Percentiles rank a stretch among this genome's conserved stretches.
phyloP scores from a whole-genome alignment of 345 rosid species.

The Lepidium africanum region DNA sequence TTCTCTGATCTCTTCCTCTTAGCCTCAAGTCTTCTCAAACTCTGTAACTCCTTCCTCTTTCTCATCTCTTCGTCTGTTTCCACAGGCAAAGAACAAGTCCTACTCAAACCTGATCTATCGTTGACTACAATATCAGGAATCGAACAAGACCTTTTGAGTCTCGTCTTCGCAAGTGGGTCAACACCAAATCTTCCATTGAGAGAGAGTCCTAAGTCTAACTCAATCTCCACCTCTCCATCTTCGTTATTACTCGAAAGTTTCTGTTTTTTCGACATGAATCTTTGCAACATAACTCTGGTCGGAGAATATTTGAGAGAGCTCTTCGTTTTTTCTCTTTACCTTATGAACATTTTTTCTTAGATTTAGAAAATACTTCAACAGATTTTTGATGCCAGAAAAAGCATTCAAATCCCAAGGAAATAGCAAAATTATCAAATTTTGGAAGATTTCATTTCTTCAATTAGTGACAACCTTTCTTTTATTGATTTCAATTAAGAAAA shows the following conservation, averaged over 20 bases:
- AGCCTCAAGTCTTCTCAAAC: constrained; percentile 59
- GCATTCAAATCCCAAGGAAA: constrained; percentile 8
- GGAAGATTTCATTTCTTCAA: constrained; percentile 16
- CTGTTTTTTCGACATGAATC: constrained; percentile 29
- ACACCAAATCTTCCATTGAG: constrained; percentile 78
- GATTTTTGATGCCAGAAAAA: neutral
- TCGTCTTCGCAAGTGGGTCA: constrained; percentile 46
- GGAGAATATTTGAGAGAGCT: constrained; percentile 13
- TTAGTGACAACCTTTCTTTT: neutral
- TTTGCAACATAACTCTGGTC: constrained; percentile 38
- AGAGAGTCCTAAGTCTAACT: constrained; percentile 73
- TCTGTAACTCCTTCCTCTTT: constrained; percentile 66
- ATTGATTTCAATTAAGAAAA: neutral
- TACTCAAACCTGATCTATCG: constrained; percentile 33
- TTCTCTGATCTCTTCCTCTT: constrained; percentile 78
- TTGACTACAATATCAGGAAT: constrained; percentile 43
- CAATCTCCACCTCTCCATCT: constrained; percentile 47
- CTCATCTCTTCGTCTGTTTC: constrained; percentile 66
- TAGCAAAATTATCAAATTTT: constrained; percentile 9
- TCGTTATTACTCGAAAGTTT: neutral
- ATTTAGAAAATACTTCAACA: neutral
- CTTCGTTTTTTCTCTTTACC: constrained; percentile 21
- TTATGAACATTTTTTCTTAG: constrained; percentile 15
- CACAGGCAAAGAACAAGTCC: constrained; percentile 62
- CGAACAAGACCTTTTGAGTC: constrained; percentile 48